Conservation (phyloP, 1,139 yeast species). For the Debaryomycetaceae sp. region DNA sequence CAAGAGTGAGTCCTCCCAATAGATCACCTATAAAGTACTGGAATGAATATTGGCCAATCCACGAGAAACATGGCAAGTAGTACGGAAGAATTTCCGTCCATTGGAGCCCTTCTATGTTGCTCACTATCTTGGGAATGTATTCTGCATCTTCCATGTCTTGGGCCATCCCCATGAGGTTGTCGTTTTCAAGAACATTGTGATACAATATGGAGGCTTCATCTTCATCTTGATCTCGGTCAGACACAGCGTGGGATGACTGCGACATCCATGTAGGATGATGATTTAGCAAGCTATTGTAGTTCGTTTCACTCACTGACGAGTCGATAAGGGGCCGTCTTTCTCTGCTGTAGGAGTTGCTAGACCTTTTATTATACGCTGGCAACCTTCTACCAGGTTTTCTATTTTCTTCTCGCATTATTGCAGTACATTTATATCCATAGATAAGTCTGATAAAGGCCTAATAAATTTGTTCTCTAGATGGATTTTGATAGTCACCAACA, state of each 20-base stretch:
- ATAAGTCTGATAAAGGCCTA: neutral
- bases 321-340: neutral
- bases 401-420: neutral
- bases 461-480: neutral
- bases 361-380: neutral
- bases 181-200: neutral
- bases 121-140: constrained; percentile 23
- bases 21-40: constrained; percentile 66
- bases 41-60: constrained; percentile 65
- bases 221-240: neutral
- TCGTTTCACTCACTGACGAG: neutral
- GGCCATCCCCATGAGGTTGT: neutral
- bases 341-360: neutral
- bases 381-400: neutral
- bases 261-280: neutral
- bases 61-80: constrained; percentile 76
- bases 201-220: neutral
- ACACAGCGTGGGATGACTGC: neutral
- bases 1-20: constrained; percentile 82
- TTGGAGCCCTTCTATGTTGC: constrained; percentile 18
- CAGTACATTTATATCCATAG: neutral
- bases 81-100: constrained; percentile 49
- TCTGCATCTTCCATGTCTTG: constrained; percentile 6
- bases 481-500: neutral
- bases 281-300: neutral